Conservation (phyloP, 1,139 yeast species). For the Kodamaea derodonti region DNA sequence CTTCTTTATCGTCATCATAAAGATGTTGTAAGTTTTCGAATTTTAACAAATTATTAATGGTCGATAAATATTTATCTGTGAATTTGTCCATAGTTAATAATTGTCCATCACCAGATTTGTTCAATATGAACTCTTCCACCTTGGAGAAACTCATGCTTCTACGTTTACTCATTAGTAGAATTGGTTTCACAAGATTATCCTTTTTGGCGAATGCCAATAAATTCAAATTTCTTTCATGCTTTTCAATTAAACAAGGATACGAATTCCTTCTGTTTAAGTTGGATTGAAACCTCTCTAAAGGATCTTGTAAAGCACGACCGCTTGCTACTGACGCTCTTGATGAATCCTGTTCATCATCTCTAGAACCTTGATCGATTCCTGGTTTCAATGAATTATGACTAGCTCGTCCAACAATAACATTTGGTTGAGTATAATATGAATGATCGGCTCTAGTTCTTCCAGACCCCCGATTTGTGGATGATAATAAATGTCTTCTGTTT, state of each 20-base stretch:
- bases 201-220: slow-evolving; percentile 22
- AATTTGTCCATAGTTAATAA: slow-evolving; percentile 24
- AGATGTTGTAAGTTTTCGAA: slow-evolving; percentile 10
- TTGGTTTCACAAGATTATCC: slow-evolving; percentile 5
- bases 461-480: slow-evolving; percentile 6
- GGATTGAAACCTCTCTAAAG: slow-evolving; percentile 17
- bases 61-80: slow-evolving; percentile 19
- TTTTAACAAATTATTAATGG: slow-evolving; percentile 17
- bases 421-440: not conserved
- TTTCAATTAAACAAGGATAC: slow-evolving; percentile 28
- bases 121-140: slow-evolving; percentile 33
- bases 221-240: slow-evolving; percentile 28
- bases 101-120: slow-evolving; percentile 6
- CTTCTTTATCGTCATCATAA: not conserved
- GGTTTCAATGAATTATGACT: not conserved
- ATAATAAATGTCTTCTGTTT: slow-evolving; percentile 15
- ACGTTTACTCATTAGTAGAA: slow-evolving; percentile 2
- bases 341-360: not conserved
- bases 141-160: slow-evolving; percentile 43
- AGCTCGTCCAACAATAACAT: slow-evolving; percentile 2
- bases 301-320: slow-evolving; percentile 2
- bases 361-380: not conserved
- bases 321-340: not conserved
- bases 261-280: slow-evolving; percentile 44
- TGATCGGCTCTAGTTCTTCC: too few species aligned